Evolutionary conservation across 495 filamentous ascomycete species (phyloP), one percentile per base, ranked within the genome.

Genomic region (Extremus antarcticus): DNA sequence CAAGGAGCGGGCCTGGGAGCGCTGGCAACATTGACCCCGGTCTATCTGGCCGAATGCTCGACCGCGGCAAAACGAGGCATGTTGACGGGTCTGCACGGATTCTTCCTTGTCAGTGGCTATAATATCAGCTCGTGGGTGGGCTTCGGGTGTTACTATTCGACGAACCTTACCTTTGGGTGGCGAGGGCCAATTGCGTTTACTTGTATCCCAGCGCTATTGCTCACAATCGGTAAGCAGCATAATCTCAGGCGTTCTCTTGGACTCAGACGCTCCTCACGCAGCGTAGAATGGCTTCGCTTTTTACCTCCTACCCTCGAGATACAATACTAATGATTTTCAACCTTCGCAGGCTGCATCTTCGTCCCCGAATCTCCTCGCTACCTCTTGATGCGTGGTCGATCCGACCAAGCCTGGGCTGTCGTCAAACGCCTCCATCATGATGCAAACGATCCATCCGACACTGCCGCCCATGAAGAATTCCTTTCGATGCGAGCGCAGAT

Each of bases 61-160:
- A 48, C 54, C 2, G 29, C 51, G 21, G 29, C 24, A 19, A 50
- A 50, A 35, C 1, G 54, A 32, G 54, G 54, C 20, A 45, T 57
- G 39, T 25, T 57, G 7, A 51, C 54, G 16, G 54, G 54, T 4
- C 20, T 57, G 17, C 60, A 65, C 40, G 56, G 56, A 16, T 62
- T 65, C 51, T 65, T 79, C 32, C 73, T 86, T 43, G 82, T 86
- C 43, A 78, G 78, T 1, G 81, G 79, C n/a, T 85, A 85, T 70
- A 80, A 84, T 64, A 84, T 84, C 35, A 53, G 51, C 17, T 38
- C 51, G 11, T 53, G 51, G 51, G 50, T 72, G 80, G 77, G 67
- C 75, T 85, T 65, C 84, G 82, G 50, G 78, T 84, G 50, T 81
- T 82, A 69, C 69, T 90, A 60, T 75, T 88, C 68, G 61, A 86